phyloP scores from a whole-genome alignment of 225 moss, liverwort and hornwort genomes.

The Antitrichia curtipendula region DNA sequence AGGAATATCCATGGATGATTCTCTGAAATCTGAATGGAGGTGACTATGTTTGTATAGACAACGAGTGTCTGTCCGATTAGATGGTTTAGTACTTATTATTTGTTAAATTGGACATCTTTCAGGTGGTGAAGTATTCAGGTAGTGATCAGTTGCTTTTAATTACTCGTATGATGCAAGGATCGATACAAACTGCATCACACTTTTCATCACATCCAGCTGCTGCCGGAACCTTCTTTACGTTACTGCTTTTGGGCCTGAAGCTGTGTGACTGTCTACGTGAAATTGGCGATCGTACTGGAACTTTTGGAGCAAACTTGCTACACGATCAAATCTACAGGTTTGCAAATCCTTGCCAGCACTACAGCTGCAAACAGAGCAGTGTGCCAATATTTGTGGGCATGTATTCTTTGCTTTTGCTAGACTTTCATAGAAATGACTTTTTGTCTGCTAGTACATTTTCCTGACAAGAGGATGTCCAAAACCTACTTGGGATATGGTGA shows the following conservation, averaged over 20 bases:
- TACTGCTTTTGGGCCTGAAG: slow-evolving; percentile 64
- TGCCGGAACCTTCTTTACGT: slow-evolving; percentile 66
- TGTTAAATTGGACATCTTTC: slow-evolving; percentile 1
- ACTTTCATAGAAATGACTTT: not conserved
- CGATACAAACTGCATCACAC: slow-evolving; percentile 29
- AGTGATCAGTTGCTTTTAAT: slow-evolving; percentile 68
- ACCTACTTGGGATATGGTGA: not conserved
- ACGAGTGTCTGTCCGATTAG: not conserved
- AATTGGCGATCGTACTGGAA: slow-evolving; percentile 29
- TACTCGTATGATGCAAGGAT: slow-evolving; percentile 78
- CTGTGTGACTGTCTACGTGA: slow-evolving; percentile 35
- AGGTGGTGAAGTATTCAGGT: slow-evolving; percentile 66
- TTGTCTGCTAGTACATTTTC: not conserved
- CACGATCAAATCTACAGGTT: slow-evolving; percentile 59
- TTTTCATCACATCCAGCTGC: slow-evolving; percentile 81
- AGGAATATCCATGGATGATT: not conserved
- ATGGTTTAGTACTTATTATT: not conserved
- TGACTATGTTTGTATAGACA: not conserved
- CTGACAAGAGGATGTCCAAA: not conserved
- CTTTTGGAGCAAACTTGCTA: slow-evolving; percentile 36
- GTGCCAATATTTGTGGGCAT: not conserved
- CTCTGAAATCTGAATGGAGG: not conserved
- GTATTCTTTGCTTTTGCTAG: not conserved
- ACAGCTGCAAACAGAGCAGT: not conserved
- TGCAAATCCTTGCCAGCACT: not conserved